Base-by-base conservation (phyloP, 495 filamentous ascomycete genomes). In the Penicillium riverlandense region DNA sequence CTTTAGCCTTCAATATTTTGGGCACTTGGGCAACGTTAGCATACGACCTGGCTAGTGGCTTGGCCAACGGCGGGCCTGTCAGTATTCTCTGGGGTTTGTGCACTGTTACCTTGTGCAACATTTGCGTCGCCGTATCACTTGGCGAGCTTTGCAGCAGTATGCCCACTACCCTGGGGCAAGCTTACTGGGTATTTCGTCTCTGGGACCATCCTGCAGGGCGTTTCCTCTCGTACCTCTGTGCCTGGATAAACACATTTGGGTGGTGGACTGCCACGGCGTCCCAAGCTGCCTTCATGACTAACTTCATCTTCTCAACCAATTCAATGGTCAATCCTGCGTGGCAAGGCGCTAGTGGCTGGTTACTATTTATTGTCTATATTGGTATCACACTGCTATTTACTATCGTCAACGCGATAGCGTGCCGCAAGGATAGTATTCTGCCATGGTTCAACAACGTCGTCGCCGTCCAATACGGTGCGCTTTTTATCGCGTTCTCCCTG, bases 191-290 rank as follows among this genome's bases (percentile, higher is more conserved):
- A 11, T 60, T 56, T 35, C 61, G 67, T 11, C 55, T 72, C 8
- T 67, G 62, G 61, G 50, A 63, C 16, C 57, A 55, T 3, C 58
- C 47, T 0, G 45, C 40, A 8, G 69, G 66, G 1, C 61, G 69
- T 0, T 72, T 70, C 13, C 41, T 57, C 8, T 70, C 66, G 7
- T 72, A 72, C 47, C 66, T 71, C 54, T 70, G 66, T 48, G 69
- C 69, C 1, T 71, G 69, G 69, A 70, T 72, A 48, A 71, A 72
- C 45, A 67, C 62, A 8, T 72, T 71, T 44, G 67, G 69, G 6
- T 72, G 69, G 69, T 72, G 69, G 69, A 71, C 69, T 7, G 46
- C 71, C 13, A 63, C 64, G 0, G 69, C 69, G 1, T 70, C 66
- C 0, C 67, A 71, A 43, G 55, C 69, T 37, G 67, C 67, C 0